phyloP scores from a whole-genome alignment of 306 rosid genomes.

The Quercus ilex region DNA sequence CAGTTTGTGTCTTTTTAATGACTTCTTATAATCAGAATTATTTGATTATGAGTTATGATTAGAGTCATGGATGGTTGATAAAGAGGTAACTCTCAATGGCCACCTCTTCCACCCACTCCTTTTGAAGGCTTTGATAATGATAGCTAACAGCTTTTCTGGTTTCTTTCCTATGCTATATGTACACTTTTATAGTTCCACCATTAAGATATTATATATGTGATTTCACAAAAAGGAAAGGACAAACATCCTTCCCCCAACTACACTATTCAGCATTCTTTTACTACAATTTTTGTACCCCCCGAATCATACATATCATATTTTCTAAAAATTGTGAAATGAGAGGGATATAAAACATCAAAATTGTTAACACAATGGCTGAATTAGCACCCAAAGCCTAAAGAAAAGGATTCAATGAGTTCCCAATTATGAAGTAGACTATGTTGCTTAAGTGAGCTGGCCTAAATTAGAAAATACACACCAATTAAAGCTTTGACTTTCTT shows the following conservation, averaged over 20 bases:
- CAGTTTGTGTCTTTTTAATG: not conserved
- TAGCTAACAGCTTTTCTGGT: constrained; percentile 53
- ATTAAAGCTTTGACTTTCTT: too few species aligned
- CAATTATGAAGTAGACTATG: too few species aligned
- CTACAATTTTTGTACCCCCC: constrained; percentile 16
- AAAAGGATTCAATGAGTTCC: too few species aligned
- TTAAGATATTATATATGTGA: constrained; percentile 22
- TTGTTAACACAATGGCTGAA: too few species aligned
- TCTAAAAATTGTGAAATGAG: constrained; percentile 16
- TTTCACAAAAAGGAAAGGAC: constrained; percentile 33
- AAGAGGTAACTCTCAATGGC: constrained; percentile 36
- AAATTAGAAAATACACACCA: too few species aligned
- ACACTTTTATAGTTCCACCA: constrained; percentile 27
- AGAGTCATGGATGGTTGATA: constrained; percentile 45
- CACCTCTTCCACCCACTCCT: constrained; percentile 45
- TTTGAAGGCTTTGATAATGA: constrained; percentile 63
- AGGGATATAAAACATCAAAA: not conserved
- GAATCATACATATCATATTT: constrained; percentile 3
- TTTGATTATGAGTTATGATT: constrained; percentile 42
- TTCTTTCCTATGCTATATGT: constrained; percentile 9
- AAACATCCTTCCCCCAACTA: constrained; percentile 20
- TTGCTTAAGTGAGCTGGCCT: too few species aligned
- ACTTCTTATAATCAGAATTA: constrained; percentile 5
- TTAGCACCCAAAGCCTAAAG: too few species aligned
- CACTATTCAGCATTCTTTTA: constrained; percentile 2